These are phyloP conservation scores for Triadica sebifera DNA, from an alignment of 345 rosid species.

Conservation along the genomic window DNA sequence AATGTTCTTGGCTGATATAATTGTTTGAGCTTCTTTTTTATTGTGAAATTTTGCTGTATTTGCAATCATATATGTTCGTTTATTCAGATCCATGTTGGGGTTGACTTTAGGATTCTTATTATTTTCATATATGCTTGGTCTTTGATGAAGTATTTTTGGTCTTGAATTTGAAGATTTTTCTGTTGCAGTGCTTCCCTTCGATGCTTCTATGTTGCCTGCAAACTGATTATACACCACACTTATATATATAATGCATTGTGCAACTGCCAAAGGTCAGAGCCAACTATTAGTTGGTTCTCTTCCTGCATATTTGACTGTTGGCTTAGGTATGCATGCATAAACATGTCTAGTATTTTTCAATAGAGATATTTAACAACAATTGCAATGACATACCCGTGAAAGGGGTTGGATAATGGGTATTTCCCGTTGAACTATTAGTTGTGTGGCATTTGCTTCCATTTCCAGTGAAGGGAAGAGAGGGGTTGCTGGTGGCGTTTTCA, in stretches of 20 bases:
- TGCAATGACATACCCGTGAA: slow-evolving; percentile 36
- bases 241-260: too few relatives aligned
- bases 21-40: slow-evolving; percentile 11
- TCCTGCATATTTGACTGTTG: too few relatives aligned
- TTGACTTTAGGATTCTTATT: slow-evolving; percentile 13
- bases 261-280: too few relatives aligned
- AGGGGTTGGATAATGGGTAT: slow-evolving; percentile 48
- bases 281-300: too few relatives aligned
- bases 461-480: slow-evolving; percentile 68
- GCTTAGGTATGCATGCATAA: too few relatives aligned
- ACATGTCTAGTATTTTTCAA: too few relatives aligned
- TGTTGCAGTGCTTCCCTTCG: slow-evolving; percentile 7
- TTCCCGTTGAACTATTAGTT: slow-evolving; percentile 44
- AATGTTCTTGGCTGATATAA: slow-evolving; percentile 25
- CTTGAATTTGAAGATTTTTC: slow-evolving; percentile 31
- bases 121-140: slow-evolving; percentile 18
- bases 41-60: background rate
- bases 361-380: too few relatives aligned
- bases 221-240: slow-evolving; percentile 21
- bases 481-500: slow-evolving; percentile 73
- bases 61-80: background rate
- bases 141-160: slow-evolving; percentile 25
- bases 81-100: slow-evolving; percentile 15
- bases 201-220: slow-evolving; percentile 28
- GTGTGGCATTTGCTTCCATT: slow-evolving; percentile 51